phyloP scores from a whole-genome alignment of 106 monocot genomes.

The Allium sativum region DNA sequence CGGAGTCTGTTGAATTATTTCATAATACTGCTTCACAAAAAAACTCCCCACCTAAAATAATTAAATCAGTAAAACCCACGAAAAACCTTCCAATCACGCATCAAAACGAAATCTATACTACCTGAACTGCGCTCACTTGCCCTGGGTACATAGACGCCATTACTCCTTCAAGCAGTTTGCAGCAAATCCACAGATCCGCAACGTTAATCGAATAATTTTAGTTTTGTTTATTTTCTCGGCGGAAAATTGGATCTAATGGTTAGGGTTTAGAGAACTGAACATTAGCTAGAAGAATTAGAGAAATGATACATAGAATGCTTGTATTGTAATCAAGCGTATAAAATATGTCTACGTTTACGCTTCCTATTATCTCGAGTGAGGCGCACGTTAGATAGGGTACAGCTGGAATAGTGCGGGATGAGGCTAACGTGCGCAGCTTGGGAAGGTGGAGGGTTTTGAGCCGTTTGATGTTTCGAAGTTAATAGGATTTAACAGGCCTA shows the following conservation, averaged over 20 bases:
- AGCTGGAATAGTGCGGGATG: neutral
- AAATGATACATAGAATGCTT: neutral
- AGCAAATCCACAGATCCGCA: constrained; percentile 4
- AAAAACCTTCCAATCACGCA: constrained; percentile 1
- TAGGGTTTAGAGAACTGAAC: constrained; percentile 2
- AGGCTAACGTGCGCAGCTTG: neutral
- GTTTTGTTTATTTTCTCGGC: too few species aligned
- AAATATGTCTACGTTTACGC: too few species aligned
- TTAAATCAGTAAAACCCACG: neutral
- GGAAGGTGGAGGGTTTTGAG: neutral
- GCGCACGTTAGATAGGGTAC: constrained; percentile 2
- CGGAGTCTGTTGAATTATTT: constrained; percentile 39
- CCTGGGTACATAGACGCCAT: constrained; percentile 27
- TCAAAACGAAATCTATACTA: neutral
- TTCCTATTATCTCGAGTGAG: constrained; percentile 1
- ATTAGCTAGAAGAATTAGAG: neutral
- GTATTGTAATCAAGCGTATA: too few species aligned
- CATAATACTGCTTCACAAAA: constrained; percentile 54
- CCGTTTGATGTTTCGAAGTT: neutral
- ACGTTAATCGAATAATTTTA: too few species aligned
- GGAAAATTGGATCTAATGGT: neutral
- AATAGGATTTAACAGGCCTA: too few species aligned
- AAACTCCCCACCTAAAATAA: constrained; percentile 40
- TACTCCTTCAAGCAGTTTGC: constrained; percentile 4
- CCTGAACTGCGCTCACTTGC: constrained; percentile 24